Conservation (phyloP, 495 filamentous ascomycete species). For the Filosporella fistucella region DNA sequence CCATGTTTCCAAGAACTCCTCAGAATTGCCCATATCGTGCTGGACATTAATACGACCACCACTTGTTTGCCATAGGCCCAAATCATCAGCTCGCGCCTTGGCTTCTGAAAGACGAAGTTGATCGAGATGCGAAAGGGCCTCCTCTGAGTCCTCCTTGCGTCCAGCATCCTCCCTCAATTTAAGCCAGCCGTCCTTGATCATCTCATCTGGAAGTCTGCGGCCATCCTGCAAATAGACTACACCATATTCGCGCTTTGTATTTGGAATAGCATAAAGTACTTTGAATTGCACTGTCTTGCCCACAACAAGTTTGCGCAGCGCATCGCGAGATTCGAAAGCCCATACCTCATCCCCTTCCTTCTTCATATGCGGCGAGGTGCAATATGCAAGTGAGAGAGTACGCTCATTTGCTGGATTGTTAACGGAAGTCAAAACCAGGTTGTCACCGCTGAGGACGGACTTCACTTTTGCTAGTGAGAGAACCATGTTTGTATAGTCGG, state of each 20-base stretch:
- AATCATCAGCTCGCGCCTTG: conserved; percentile 69
- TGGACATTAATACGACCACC: conserved; percentile 64
- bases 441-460: conserved; percentile 89
- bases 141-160: conserved; percentile 76
- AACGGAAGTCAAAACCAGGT: conserved; percentile 69
- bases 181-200: conserved; percentile 81
- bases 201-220: conserved; percentile 69
- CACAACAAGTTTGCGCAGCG: conserved; percentile 74
- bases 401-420: conserved; percentile 74
- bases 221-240: conserved; percentile 67
- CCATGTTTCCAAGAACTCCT: conserved; percentile 67
- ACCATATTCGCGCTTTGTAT: conserved; percentile 85
- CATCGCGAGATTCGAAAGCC: conserved; percentile 91
- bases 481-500: conserved; percentile 14
- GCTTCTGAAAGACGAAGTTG: conserved; percentile 72
- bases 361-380: conserved; percentile 78
- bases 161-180: conserved; percentile 91
- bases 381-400: conserved; percentile 83
- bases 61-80: conserved; percentile 66
- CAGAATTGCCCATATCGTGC: conserved; percentile 71
- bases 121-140: conserved; percentile 63
- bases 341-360: conserved; percentile 89
- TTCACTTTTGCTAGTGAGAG: conserved; percentile 76
- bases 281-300: conserved; percentile 84
- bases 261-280: conserved; percentile 77